phyloP scores from a whole-genome alignment of 2,329 filamentous ascomycete genomes.

The Pseudocercospora crystallina region DNA sequence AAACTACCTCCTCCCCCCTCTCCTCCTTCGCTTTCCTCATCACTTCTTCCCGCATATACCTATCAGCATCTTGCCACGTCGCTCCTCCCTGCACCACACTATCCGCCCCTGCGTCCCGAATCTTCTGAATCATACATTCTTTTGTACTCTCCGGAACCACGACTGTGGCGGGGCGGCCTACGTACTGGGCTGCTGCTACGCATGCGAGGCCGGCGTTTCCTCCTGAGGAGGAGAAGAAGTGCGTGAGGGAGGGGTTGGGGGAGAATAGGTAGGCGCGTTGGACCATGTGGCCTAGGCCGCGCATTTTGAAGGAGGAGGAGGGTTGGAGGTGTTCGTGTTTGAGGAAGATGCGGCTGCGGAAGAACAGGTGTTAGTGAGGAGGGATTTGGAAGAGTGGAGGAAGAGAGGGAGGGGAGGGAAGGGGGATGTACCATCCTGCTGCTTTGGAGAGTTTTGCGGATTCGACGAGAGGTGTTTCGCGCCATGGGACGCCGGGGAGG shows the following conservation, averaged over 20 bases:
- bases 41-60: slow-evolving; percentile 60
- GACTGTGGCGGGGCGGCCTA: slow-evolving; percentile 69
- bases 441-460: slow-evolving; percentile 65
- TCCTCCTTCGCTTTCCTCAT: slow-evolving; percentile 39
- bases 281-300: slow-evolving; percentile 71
- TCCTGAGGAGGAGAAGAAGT: slow-evolving; percentile 61
- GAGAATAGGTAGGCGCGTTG: slow-evolving; percentile 44
- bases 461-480: slow-evolving; percentile 68
- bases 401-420: neutral
- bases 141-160: slow-evolving; percentile 69
- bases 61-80: slow-evolving; percentile 69
- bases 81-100: slow-evolving; percentile 68
- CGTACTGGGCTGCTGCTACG: slow-evolving; percentile 66
- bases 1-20: slow-evolving; percentile 55
- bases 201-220: slow-evolving; percentile 85
- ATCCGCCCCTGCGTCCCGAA: slow-evolving; percentile 65
- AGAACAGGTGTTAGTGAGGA: slow-evolving; percentile 3
- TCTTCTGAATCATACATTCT: slow-evolving; percentile 68
- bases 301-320: slow-evolving; percentile 81
- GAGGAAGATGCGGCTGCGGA: slow-evolving; percentile 68
- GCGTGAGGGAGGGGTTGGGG: slow-evolving; percentile 51
- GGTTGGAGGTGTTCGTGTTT: slow-evolving; percentile 86
- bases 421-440: slow-evolving; percentile 65
- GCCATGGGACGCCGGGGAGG: slow-evolving; percentile 54
- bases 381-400: neutral